Conservation (phyloP, 139 green algal species). For the Micractinium sp. region DNA sequence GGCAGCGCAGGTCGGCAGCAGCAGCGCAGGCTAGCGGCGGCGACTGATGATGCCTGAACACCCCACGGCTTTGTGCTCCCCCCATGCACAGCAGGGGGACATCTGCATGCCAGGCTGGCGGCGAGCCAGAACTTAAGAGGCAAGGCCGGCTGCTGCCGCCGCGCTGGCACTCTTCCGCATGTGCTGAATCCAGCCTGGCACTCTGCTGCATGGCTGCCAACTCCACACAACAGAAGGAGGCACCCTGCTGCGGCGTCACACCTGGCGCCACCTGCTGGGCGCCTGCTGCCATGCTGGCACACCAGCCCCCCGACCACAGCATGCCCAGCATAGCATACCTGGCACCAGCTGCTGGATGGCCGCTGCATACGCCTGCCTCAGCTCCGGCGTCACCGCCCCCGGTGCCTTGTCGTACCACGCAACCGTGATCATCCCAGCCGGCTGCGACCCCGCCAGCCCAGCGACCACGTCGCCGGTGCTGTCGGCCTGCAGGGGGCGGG, state of each 20-base stretch:
- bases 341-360: slow-evolving; percentile 5
- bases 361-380: background rate
- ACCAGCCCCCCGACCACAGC: background rate
- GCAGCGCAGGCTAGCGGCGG: background rate
- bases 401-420: background rate
- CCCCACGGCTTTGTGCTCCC: background rate
- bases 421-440: slow-evolving; percentile 9
- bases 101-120: too few species aligned
- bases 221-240: too few species aligned
- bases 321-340: background rate
- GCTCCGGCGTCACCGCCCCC: background rate
- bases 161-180: too few species aligned
- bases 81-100: background rate
- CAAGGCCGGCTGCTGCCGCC: too few species aligned
- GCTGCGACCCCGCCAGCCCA: background rate
- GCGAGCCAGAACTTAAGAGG: too few species aligned
- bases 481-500: background rate
- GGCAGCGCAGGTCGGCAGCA: too few species aligned
- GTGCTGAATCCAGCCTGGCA: background rate
- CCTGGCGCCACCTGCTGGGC: background rate
- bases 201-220: background rate
- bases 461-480: background rate
- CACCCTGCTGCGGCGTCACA: too few species aligned
- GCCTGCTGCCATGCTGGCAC: background rate
- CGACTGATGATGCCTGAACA: background rate